phyloP scores from a whole-genome alignment of 306 rosid species.

The Acmispon strigosus region DNA sequence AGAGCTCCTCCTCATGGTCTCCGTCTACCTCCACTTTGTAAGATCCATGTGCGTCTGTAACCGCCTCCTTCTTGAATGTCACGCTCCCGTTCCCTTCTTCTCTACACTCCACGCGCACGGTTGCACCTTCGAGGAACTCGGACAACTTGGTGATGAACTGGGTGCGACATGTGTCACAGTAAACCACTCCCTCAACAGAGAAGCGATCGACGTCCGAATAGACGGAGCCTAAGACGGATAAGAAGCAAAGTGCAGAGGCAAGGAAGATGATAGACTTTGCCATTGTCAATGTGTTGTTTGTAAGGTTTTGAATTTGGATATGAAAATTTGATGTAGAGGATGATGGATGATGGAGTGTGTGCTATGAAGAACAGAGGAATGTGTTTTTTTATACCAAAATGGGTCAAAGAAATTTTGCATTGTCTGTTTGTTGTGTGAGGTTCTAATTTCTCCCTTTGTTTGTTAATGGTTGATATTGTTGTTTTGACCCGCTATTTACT shows the following conservation, averaged over 20 bases:
- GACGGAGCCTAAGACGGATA: slow-evolving; percentile 33
- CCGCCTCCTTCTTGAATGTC: slow-evolving; percentile 33
- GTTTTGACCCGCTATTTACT: slow-evolving; percentile 24
- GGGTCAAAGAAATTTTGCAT: neutral
- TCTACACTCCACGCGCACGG: slow-evolving; percentile 46
- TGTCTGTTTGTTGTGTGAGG: neutral
- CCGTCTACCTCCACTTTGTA: slow-evolving; percentile 48
- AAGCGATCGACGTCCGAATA: neutral
- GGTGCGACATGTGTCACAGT: slow-evolving; percentile 78
- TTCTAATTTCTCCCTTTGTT: neutral
- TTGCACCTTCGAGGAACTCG: slow-evolving; percentile 39
- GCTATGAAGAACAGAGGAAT: neutral
- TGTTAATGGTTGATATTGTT: neutral
- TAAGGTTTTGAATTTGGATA: neutral
- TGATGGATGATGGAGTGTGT: neutral
- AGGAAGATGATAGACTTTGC: slow-evolving; percentile 35
- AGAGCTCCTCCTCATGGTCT: slow-evolving; percentile 67
- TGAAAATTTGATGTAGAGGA: neutral
- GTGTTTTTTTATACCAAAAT: slow-evolving; percentile 1
- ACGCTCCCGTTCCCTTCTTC: slow-evolving; percentile 22
- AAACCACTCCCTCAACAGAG: slow-evolving; percentile 56
- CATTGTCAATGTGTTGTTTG: slow-evolving; percentile 27
- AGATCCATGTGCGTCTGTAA: slow-evolving; percentile 31
- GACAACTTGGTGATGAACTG: slow-evolving; percentile 51
- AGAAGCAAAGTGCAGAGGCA: slow-evolving; percentile 48